Evolutionary conservation across 768 basidiomycete species (phyloP).

Genomic region (Rubroboletus pulcherrimus): DNA sequence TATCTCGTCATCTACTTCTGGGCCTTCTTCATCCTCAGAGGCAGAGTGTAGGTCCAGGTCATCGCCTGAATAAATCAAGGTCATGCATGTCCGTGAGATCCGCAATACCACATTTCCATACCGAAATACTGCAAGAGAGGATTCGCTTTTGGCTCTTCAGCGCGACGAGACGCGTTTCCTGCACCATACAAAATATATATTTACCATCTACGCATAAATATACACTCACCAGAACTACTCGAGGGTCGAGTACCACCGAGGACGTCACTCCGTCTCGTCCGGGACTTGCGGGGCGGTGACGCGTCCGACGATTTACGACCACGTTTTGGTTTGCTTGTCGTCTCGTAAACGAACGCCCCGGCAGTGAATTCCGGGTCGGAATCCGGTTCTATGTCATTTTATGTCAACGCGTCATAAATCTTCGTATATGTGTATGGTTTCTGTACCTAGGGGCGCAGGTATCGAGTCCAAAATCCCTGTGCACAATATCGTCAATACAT

Average conservation of each 20-base stretch:
- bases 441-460: slow-evolving; percentile 35
- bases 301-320: slow-evolving; percentile 12
- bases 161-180: slow-evolving; percentile 4
- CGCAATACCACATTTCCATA: slow-evolving; percentile 14
- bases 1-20: slow-evolving; percentile 20
- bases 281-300: slow-evolving; percentile 17
- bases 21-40: slow-evolving; percentile 37
- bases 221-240: slow-evolving; percentile 11
- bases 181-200: neutral
- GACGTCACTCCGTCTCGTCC: slow-evolving; percentile 11
- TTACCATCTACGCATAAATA: neutral
- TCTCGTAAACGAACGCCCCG: slow-evolving; percentile 28
- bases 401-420: neutral
- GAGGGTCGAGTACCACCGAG: slow-evolving; percentile 3
- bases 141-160: slow-evolving; percentile 27
- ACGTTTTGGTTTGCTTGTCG: slow-evolving; percentile 21
- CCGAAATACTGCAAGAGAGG: slow-evolving; percentile 51
- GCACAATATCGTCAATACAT: neutral
- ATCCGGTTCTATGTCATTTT: slow-evolving; percentile 23
- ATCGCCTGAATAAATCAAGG: slow-evolving; percentile 25
- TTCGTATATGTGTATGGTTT: neutral
- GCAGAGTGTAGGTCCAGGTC: slow-evolving; percentile 51
- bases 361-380: slow-evolving; percentile 35
- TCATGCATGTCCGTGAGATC: neutral
- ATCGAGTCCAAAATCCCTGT: slow-evolving; percentile 29